Base-by-base conservation (phyloP, 192 early-diverging fungal species). In the Backusella parvicylindrica region DNA sequence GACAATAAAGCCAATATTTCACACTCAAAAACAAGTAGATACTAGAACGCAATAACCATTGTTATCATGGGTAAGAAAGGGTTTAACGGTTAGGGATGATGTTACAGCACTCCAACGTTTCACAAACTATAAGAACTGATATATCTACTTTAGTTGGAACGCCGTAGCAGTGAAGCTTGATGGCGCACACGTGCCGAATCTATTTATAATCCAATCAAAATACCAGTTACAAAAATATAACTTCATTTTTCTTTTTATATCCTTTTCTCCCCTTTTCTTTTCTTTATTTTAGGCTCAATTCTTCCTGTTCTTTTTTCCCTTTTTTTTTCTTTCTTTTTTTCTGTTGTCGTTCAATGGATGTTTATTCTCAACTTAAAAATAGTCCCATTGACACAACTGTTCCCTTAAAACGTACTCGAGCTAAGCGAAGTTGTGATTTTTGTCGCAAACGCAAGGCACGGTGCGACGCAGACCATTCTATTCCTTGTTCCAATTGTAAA, bases 371-470 rank as follows among this genome's bases (percentile, higher is more conserved):
- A 38, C 65, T 23, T 23, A 65, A 30, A 33, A 49, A 32, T n/a
- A 49, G 13, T 31, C 16, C 74, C 1, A 32, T 47, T 60, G 32
- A 64, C 26, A 32, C 64, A 43, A 16, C 37, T 23, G 28, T 40
- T 18, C 64, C 68, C 12, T 30, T 79, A 16, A 83, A 83, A 43
- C 28, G 81, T 47, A 79, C 78, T 23, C 64, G 81, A 60, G 81
- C 81, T 3, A 83, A 83, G 60, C 18, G 81, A n/a, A 83, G 81
- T 50, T 83, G 81, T 71, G 81, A 83, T 63, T 79, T 79, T 71
- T 83, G 81, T 68, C 64, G 81, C 23, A 76, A 83, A 37, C 74
- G 78, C 11, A 83, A 83, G 65, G 75, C 77, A 16, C 66, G 73
- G 2, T 83, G 81, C 65, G 78, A 83, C 73, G 81, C 81, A 49